A percentile compares a stretch with the other conserved stretches of the same genome.
Conservation (phyloP, 768 basidiomycete species). For the Podaxis rugospora region DNA sequence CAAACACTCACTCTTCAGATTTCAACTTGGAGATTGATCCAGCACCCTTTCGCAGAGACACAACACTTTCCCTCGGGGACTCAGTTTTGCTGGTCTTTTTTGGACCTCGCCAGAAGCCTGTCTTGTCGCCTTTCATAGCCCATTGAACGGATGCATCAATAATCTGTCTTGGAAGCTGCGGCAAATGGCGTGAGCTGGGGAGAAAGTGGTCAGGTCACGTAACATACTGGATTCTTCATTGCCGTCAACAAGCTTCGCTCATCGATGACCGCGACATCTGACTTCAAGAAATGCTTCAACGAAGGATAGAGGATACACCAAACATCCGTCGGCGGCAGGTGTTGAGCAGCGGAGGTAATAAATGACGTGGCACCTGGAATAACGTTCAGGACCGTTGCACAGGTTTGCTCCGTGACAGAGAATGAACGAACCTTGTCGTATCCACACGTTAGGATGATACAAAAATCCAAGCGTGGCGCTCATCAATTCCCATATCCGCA, state of each 20-base stretch:
- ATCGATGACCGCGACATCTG: slow-evolving; percentile 72
- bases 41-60: slow-evolving; percentile 52
- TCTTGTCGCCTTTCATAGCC: slow-evolving; percentile 82
- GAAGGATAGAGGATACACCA: slow-evolving; percentile 98
- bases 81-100: slow-evolving; percentile 50
- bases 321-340: slow-evolving; percentile 81
- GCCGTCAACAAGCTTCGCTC: slow-evolving; percentile 71
- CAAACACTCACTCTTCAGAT: slow-evolving; percentile 67
- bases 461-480: slow-evolving; percentile 83
- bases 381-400: background rate
- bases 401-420: background rate
- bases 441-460: slow-evolving; percentile 95
- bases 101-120: slow-evolving; percentile 71
- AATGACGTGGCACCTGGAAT: slow-evolving; percentile 76
- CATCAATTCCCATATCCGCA: slow-evolving; percentile 97
- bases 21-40: slow-evolving; percentile 44
- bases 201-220: background rate
- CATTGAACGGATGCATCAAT: slow-evolving; percentile 85
- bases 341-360: slow-evolving; percentile 79
- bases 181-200: slow-evolving; percentile 24
- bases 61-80: slow-evolving; percentile 68
- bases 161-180: slow-evolving; percentile 56
- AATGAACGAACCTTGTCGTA: slow-evolving; percentile 71
- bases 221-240: slow-evolving; percentile 73
- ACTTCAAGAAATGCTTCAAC: slow-evolving; percentile 78